These are phyloP conservation scores for Plasmodium berghei DNA, from an alignment of 169 alveolate genomes.

Conservation along the genomic window DNA sequence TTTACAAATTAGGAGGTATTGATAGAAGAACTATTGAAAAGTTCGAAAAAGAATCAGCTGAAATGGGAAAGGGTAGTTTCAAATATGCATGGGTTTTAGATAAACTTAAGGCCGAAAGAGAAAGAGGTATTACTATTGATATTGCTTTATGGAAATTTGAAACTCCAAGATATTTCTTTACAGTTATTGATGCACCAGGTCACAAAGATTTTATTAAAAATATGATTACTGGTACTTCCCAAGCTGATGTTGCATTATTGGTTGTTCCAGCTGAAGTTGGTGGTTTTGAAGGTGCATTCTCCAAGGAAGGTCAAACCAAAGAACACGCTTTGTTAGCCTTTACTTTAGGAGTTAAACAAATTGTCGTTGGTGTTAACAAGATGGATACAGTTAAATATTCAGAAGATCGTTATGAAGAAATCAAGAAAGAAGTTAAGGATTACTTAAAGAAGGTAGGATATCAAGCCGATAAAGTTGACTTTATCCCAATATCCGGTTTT, in stretches of 20 bases:
- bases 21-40: slow-evolving; percentile 96
- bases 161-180: slow-evolving; percentile 96
- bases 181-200: slow-evolving; percentile 99
- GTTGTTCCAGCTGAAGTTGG: slow-evolving; percentile 98
- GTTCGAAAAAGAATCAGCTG: slow-evolving; percentile 95
- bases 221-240: slow-evolving; percentile 99
- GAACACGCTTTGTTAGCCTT: slow-evolving; percentile 99
- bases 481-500: slow-evolving; percentile 98
- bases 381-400: slow-evolving; percentile 98
- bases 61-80: slow-evolving; percentile 96
- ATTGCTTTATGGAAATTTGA: slow-evolving; percentile 98
- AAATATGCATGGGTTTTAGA: slow-evolving; percentile 99
- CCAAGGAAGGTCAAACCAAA: slow-evolving; percentile 97
- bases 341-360: slow-evolving; percentile 99
- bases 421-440: slow-evolving; percentile 95
- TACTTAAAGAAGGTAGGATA: slow-evolving; percentile 97
- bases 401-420: slow-evolving; percentile 97
- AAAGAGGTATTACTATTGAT: slow-evolving; percentile 99
- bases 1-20: slow-evolving; percentile 96
- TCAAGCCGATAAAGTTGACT: slow-evolving; percentile 96
- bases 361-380: slow-evolving; percentile 98
- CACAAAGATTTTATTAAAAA: slow-evolving; percentile 99
- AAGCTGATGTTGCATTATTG: slow-evolving; percentile 98
- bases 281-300: slow-evolving; percentile 98
- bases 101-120: slow-evolving; percentile 98